Conservation (phyloP, 1,139 yeast species). For the Hemisphaericaspora xylofermentans region DNA sequence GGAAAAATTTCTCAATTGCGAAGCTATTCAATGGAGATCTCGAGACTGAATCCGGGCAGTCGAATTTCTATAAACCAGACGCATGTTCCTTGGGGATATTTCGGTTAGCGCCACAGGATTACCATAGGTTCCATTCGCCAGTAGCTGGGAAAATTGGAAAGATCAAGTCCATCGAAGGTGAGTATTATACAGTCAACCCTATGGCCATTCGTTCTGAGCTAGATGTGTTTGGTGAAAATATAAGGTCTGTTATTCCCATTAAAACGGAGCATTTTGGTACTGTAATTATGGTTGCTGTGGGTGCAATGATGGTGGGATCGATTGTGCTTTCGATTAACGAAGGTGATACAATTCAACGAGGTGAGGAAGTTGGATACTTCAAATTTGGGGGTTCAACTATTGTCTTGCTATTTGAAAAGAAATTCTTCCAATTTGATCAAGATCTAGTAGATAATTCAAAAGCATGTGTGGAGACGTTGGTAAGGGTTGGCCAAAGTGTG, state of each 20-base stretch:
- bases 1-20: conserved; percentile 67
- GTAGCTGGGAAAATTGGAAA: conserved; percentile 70
- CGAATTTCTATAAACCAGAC: conserved; percentile 35
- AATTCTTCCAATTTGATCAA: conserved; percentile 56
- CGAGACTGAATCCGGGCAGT: conserved; percentile 41
- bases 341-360: conserved; percentile 59
- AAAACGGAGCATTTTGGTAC: conserved; percentile 73
- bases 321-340: conserved; percentile 68
- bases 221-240: conserved; percentile 93
- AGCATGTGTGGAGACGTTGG: conserved; percentile 74
- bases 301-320: conserved; percentile 99
- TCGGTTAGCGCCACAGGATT: conserved; percentile 94
- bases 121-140: conserved; percentile 90
- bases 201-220: conserved; percentile 89
- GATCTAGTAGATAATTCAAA: conserved; percentile 71
- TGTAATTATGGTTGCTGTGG: conserved; percentile 78
- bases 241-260: conserved; percentile 74
- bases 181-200: conserved; percentile 94
- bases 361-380: conserved; percentile 90
- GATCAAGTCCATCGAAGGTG: conserved; percentile 75
- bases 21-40: conserved; percentile 64
- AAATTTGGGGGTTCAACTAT: conserved; percentile 95
- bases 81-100: conserved; percentile 72
- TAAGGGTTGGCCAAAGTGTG: conserved; percentile 87
- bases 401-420: conserved; percentile 49